phyloP scores from a whole-genome alignment of 352 stramenopile genomes.

The Pythium rhizo-oryzae region DNA sequence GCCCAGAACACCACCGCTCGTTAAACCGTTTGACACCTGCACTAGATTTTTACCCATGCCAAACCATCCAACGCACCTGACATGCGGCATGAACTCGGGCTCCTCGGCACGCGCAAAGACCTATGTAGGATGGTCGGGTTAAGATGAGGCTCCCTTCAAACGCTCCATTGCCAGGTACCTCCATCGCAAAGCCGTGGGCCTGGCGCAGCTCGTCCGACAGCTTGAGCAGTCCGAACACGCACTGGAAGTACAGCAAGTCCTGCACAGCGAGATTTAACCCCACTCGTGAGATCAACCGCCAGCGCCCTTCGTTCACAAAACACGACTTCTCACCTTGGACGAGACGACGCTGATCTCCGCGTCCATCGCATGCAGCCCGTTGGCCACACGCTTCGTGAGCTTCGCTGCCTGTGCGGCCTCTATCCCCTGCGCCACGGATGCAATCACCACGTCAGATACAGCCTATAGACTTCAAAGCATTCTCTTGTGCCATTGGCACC shows the following conservation, averaged over 20 bases:
- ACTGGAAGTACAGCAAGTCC: constrained; percentile 68
- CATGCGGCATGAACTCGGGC: constrained; percentile 60
- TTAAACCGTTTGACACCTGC: background rate
- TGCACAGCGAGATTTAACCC: constrained; percentile 12
- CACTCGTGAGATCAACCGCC: background rate
- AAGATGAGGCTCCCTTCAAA: background rate
- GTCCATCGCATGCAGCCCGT: constrained; percentile 34
- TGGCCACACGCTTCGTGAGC: constrained; percentile 43
- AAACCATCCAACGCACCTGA: constrained; percentile 42
- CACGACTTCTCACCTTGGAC: constrained; percentile 44
- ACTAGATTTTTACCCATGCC: background rate
- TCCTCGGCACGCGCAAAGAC: constrained; percentile 44
- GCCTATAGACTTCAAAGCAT: no score
- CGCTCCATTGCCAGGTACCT: constrained; percentile 28
- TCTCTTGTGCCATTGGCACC: background rate
- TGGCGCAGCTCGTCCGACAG: constrained; percentile 40
- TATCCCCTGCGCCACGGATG: constrained; percentile 28
- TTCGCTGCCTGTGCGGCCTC: constrained; percentile 27
- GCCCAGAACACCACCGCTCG: background rate
- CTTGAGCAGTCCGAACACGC: constrained; percentile 57
- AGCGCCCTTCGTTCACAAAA: background rate
- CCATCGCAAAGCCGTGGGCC: constrained; percentile 40
- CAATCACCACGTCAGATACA: background rate
- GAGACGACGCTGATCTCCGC: constrained; percentile 43
- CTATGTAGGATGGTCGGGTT: constrained; percentile 22